Conservation (phyloP, 169 alveolate species). For the Plasmodium knowlesi region DNA sequence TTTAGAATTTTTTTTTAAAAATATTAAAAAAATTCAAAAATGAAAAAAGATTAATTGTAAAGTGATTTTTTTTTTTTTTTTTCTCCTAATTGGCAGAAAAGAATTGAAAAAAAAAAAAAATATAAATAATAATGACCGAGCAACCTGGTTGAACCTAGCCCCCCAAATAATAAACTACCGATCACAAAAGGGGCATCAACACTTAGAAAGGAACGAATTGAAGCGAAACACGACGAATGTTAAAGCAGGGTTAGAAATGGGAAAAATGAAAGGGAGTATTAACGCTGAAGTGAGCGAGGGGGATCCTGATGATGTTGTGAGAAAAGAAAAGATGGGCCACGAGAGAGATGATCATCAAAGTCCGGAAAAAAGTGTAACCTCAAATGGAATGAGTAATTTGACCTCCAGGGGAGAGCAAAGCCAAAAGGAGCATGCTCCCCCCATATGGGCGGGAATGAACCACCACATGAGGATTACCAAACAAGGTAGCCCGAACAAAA, state of each 20-base stretch:
- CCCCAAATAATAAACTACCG: neutral
- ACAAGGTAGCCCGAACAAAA: neutral
- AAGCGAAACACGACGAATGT: neutral
- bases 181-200: neutral
- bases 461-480: neutral
- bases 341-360: neutral
- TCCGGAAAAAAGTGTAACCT: neutral
- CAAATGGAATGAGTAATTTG: neutral
- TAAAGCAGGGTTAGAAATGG: neutral
- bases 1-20: neutral
- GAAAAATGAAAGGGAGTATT: neutral
- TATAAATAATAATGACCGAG: neutral
- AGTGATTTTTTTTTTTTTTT: neutral
- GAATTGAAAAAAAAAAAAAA: neutral
- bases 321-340: neutral
- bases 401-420: neutral
- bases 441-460: neutral
- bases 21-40: too few relatives aligned
- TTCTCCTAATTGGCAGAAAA: neutral
- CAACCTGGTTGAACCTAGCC: neutral
- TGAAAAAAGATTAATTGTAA: neutral
- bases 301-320: neutral
- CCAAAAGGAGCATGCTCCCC: neutral
- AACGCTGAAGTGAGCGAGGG: neutral
- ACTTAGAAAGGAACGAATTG: neutral